Evolutionary conservation across 306 rosid genomes (phyloP).

Genomic region (Purshia tridentata): DNA sequence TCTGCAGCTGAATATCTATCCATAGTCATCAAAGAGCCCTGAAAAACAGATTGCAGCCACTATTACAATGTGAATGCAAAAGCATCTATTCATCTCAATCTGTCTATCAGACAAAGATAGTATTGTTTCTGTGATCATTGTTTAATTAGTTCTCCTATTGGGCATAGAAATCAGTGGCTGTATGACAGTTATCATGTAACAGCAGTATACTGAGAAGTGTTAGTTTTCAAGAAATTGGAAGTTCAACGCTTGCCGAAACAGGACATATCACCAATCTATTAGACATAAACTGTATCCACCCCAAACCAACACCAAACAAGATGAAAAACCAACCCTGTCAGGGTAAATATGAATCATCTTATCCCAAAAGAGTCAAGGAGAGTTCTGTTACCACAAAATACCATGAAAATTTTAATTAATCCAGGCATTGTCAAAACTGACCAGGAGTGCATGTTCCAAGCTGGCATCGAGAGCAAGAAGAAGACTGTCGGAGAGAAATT

Average conservation of each 20-base stretch:
- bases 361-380: neutral
- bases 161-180: neutral
- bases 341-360: neutral
- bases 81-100: slow-evolving; percentile 5
- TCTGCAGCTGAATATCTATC: slow-evolving; percentile 98
- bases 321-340: neutral
- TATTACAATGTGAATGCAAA: slow-evolving; percentile 5
- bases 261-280: neutral
- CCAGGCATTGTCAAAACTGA: slow-evolving; percentile 40
- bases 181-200: neutral
- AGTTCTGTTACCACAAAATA: neutral
- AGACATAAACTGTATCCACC: neutral
- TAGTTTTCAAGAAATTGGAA: neutral
- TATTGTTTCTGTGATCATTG: neutral
- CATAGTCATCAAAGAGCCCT: slow-evolving; percentile 86
- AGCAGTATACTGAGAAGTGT: neutral
- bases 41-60: slow-evolving; percentile 31
- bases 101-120: neutral
- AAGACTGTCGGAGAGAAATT: slow-evolving; percentile 82
- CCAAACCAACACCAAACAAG: neutral
- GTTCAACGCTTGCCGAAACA: neutral
- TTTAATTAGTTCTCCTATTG: neutral
- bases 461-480: slow-evolving; percentile 96
- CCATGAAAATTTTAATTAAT: neutral
- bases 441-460: slow-evolving; percentile 93